Evolutionary conservation across 768 basidiomycete genomes (phyloP), one percentile per base, ranked within the genome.

Genomic region (Sporobolomyces phaffii): DNA sequence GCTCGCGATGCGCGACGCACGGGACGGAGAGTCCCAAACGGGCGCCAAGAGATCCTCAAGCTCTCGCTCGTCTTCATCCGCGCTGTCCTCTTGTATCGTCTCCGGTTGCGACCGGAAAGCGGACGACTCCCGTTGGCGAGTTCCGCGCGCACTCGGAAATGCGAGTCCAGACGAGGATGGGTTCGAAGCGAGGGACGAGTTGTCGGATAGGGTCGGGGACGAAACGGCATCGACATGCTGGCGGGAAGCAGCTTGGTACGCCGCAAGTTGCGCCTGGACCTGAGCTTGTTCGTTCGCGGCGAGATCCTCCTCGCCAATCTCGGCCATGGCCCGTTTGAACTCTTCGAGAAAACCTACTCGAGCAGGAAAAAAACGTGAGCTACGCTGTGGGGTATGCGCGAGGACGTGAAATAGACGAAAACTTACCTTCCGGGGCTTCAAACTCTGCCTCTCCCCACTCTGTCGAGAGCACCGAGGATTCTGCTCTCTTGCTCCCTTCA

Each of bases 321-420:
- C 57, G 8, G 44, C 50, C 67, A 68, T 68, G 15, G 61, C 61
- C 22, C 29, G 24, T 44, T 63, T 59, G 57, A 63, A 53, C n/a
- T 52, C 61, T 20, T 63, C 61, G 44, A 63, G 43, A 31, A 68
- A 68, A 7, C 67, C 67, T 68, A n/a, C n/a, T n/a, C n/a, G n/a
- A n/a, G n/a, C n/a, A n/a, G n/a, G n/a, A n/a, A n/a, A n/a, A n/a
- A n/a, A n/a, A n/a, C n/a, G n/a, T n/a, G n/a, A n/a, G n/a, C n/a
- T n/a, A n/a, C n/a, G n/a, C n/a, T n/a, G n/a, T n/a, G n/a, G n/a
- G n/a, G n/a, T n/a, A n/a, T n/a, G n/a, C n/a, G n/a, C n/a, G n/a
- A n/a, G n/a, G n/a, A n/a, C n/a, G n/a, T n/a, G n/a, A n/a, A n/a
- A n/a, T n/a, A n/a, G n/a, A n/a, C n/a, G n/a, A n/a, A 29, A 7